These are phyloP conservation scores for Calonectria pseudoreteaudii DNA, from an alignment of 2,329 filamentous ascomycete species.

Conservation along the genomic window DNA sequence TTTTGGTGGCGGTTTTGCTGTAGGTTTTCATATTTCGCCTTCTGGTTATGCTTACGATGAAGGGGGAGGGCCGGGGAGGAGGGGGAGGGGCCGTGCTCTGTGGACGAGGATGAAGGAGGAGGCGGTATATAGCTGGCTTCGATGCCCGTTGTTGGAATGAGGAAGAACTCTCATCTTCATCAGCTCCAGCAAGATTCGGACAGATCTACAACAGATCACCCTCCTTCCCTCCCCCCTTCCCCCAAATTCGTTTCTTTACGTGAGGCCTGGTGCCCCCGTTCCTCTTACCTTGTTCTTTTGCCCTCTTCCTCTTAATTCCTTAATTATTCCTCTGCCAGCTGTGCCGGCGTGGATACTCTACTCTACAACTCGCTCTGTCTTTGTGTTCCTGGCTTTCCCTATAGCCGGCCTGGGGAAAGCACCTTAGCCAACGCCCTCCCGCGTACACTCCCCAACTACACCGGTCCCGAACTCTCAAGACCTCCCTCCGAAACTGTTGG, in stretches of 20 bases:
- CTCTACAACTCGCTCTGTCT: constrained; percentile 33
- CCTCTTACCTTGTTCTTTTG: neutral
- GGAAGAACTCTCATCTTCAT: constrained; percentile 19
- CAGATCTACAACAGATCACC: neutral
- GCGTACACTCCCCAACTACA: constrained; percentile 30
- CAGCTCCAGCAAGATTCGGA: constrained; percentile 26
- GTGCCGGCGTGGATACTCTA: constrained; percentile 36
- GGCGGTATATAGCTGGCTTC: constrained; percentile 28
- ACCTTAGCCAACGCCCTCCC: constrained; percentile 6
- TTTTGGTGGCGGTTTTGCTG: neutral
- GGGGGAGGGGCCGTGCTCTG: constrained; percentile 18
- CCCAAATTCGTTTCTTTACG: constrained; percentile 12
- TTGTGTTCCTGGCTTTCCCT: constrained; percentile 33
- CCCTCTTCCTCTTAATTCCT: neutral
- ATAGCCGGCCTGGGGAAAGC: constrained; percentile 31
- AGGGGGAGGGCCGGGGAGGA: too few relatives aligned
- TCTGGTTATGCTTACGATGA: neutral
- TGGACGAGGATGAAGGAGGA: neutral
- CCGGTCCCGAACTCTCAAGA: constrained; percentile 26
- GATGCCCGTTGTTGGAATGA: neutral
- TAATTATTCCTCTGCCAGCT: constrained; percentile 23
- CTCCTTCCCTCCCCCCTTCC: neutral
- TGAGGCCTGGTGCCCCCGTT: neutral
- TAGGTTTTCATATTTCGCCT: neutral
- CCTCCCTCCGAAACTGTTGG: constrained; percentile 20